These are phyloP conservation scores for Vitis labrusca DNA, from an alignment of 164 flowering plant species.

Conservation along the genomic window DNA sequence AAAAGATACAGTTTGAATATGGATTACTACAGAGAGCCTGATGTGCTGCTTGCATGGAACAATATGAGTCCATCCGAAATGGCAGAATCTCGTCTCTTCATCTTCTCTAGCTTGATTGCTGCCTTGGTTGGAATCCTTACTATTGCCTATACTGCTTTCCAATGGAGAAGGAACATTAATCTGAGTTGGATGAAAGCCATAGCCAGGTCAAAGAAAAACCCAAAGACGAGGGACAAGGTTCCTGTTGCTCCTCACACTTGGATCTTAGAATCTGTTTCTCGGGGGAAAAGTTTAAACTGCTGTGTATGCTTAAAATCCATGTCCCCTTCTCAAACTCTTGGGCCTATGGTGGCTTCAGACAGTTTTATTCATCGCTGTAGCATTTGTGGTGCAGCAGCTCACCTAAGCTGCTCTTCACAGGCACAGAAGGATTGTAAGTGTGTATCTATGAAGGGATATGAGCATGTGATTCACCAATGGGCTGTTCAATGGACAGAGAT, in stretches of 20 bases:
- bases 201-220: slow-evolving; percentile 85
- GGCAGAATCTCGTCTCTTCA: slow-evolving; percentile 61
- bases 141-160: slow-evolving; percentile 79
- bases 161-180: slow-evolving; percentile 89
- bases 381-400: slow-evolving; percentile 88
- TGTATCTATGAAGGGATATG: slow-evolving; percentile 78
- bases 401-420: slow-evolving; percentile 64
- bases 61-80: slow-evolving; percentile 34
- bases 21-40: slow-evolving; percentile 51
- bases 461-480: slow-evolving; percentile 88
- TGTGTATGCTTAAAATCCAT: slow-evolving; percentile 87
- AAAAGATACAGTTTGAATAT: slow-evolving; percentile 22
- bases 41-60: slow-evolving; percentile 40
- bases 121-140: slow-evolving; percentile 76
- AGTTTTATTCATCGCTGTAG: slow-evolving; percentile 67
- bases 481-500: slow-evolving; percentile 86
- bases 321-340: slow-evolving; percentile 75
- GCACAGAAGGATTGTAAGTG: slow-evolving; percentile 95
- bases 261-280: slow-evolving; percentile 66
- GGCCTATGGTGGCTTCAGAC: slow-evolving; percentile 71
- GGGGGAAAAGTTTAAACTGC: slow-evolving; percentile 80
- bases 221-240: slow-evolving; percentile 64
- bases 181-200: slow-evolving; percentile 90
- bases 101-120: slow-evolving; percentile 61
- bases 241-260: slow-evolving; percentile 77